Base-by-base conservation (phyloP, 139 green algal species). In the Tetradesmus obliquus region DNA sequence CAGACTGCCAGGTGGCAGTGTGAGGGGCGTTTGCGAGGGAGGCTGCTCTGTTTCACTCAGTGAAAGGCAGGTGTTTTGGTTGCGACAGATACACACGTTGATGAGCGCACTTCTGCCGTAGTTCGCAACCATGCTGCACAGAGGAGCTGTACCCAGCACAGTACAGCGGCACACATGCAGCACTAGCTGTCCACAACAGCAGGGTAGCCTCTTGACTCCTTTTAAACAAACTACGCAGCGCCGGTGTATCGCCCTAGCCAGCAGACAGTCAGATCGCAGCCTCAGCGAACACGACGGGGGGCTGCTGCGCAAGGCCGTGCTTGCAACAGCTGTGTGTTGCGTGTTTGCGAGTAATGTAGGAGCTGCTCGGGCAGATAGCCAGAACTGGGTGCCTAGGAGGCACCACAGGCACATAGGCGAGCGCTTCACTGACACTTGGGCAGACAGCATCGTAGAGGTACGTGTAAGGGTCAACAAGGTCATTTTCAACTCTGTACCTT, bases 391-490 rank as follows among this genome's bases (percentile, higher is more conserved):
- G 87, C 94, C 94, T 15, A 86, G 94, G 12, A 79, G 94, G 20
- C 94, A 96, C 53, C 80, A 92, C n/a, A 81, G 94, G 2, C 93
- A 93, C 19, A 93, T 96, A 15, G 94, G 91, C 22, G 93, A 96
- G 91, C 93, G 88, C 22, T 93, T 95, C 51, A 84, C 84, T 6
- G 86, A 94, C 72, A 92, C 72, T 1, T 96, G 94, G 94, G 94
- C 94, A 19, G 93, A 94, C 45, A 88, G 93, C 19, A 45, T 94
- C 1, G 94, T 93, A 5, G 92, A 95, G 92, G 94, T 94, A 17
- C 72, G 81, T 76, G 66, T 76, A n/a, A 76, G 17, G 66, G 66
- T 3, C 2, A 19, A 17, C n/a, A 24, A 17, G 12, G 15, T 5
- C n/a, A 17, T n/a, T 24, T 24, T 3, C 66, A 76, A 76, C 17